Evolutionary conservation across 495 filamentous ascomycete genomes (phyloP).

Genomic region (Extremus antarcticus): DNA sequence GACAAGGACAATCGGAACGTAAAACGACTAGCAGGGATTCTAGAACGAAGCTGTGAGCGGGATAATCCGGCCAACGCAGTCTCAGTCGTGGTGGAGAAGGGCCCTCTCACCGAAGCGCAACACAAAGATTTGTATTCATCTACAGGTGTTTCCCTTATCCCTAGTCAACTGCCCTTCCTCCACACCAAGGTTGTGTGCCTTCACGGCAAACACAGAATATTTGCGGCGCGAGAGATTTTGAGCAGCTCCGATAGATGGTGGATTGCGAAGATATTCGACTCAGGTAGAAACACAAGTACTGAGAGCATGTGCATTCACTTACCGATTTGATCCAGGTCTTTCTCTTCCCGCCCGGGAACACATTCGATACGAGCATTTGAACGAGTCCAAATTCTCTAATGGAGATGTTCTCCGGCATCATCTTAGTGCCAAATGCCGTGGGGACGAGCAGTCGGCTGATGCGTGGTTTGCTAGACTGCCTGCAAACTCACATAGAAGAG

Average conservation of each 20-base stretch:
- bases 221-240: neutral
- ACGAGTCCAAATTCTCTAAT: neutral
- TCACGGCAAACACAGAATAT: neutral
- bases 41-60: neutral
- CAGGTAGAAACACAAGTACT: neutral
- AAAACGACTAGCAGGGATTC: neutral
- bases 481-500: neutral
- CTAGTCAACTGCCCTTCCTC: neutral
- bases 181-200: neutral
- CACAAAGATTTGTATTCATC: neutral
- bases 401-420: neutral
- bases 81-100: neutral
- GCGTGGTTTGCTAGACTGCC: neutral
- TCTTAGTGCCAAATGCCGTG: neutral
- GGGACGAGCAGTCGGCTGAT: neutral
- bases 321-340: neutral
- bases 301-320: neutral
- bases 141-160: neutral
- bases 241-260: neutral
- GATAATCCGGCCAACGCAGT: neutral
- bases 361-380: neutral
- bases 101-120: too few relatives aligned
- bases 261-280: neutral
- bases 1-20: neutral
- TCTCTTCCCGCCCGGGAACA: neutral